Evolutionary conservation across 2,329 filamentous ascomycete species (phyloP), one percentile per base, ranked within the genome.

Genomic region (Curvularia sp.): DNA sequence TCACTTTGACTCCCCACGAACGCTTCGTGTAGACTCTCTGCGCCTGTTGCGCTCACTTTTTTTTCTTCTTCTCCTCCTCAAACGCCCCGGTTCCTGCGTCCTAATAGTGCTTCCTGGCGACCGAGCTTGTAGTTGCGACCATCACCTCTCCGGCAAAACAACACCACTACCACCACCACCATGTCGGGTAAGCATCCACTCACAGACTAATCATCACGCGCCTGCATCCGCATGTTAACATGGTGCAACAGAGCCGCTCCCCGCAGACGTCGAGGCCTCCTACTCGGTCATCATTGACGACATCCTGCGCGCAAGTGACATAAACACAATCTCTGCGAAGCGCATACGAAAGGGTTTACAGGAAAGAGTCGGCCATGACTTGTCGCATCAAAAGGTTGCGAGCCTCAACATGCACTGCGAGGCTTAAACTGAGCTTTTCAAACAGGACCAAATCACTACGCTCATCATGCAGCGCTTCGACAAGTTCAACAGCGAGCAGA

Each of bases 281-380:
- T 87, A 87, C 73, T 79, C 82, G 43, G 77, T 77, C 67, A 86
- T 88, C 72, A 89, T 89, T 66, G 87, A 89, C 74, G 79, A 80
- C 30, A 89, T 89, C 66, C 80, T 89, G 49, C 81, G 81, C 43
- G 77, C 77, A 53, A 86, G 85, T 70, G 86, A 89, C 68, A 79
- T 89, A 28, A 85, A 85, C 63, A 88, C 85, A 53, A 84, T 89
- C 63, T 87, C 87, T 34, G 85, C 86, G 59, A 89, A 89, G 78
- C 81, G 82, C 66, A 88, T 89, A 74, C 84, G 86, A 64, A 87
- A 86, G 74, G 84, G 84, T 27, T 79, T 89, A 39, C 85, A 88
- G 71, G 84, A 84, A 67, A 78, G 78, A 59, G 82, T 88, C 52
- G 82, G 84, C 68, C 80, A 86, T 79, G 86, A 89, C 74, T 82